phyloP scores from a whole-genome alignment of 805 yeast genomes.

The Ogataea polymorpha region DNA sequence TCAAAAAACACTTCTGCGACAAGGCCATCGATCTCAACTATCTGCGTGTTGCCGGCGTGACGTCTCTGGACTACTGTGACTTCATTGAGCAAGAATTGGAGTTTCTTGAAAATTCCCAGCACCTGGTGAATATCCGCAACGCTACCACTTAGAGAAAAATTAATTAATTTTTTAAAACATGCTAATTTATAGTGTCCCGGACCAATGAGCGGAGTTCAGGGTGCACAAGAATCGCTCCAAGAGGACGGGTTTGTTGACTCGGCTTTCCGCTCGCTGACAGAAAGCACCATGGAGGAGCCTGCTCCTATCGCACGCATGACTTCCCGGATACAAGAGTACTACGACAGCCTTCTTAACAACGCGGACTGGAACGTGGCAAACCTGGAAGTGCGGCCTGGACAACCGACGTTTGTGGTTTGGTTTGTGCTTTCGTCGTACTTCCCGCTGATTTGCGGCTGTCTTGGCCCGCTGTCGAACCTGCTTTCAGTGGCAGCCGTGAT shows the following conservation, averaged over 20 bases:
- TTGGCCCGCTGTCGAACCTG: constrained; percentile 77
- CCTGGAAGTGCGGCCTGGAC: constrained; percentile 33
- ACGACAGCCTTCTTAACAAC: constrained; percentile 26
- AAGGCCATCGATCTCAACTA: constrained; percentile 25
- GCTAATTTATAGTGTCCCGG: neutral
- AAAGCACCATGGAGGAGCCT: neutral
- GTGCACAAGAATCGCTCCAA: too few species aligned
- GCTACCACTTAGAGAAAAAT: neutral
- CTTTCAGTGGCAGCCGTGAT: constrained; percentile 68
- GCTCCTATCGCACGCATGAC: neutral
- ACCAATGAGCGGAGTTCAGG: neutral
- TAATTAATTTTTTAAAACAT: neutral
- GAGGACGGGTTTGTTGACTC: neutral
- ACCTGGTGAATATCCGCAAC: constrained; percentile 7
- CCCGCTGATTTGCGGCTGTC: constrained; percentile 73
- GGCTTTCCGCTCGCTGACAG: neutral
- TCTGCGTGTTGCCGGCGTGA: constrained; percentile 21
- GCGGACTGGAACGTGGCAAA: constrained; percentile 31
- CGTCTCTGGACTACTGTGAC: constrained; percentile 44
- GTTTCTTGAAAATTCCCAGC: constrained; percentile 35
- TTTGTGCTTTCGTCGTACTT: constrained; percentile 62
- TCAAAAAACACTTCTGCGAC: constrained; percentile 38
- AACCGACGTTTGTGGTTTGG: constrained; percentile 44
- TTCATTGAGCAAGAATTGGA: constrained; percentile 47
- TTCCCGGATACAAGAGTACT: constrained; percentile 20